Conservation (phyloP, 139 green algal species). For the Bryopsis sp. region DNA sequence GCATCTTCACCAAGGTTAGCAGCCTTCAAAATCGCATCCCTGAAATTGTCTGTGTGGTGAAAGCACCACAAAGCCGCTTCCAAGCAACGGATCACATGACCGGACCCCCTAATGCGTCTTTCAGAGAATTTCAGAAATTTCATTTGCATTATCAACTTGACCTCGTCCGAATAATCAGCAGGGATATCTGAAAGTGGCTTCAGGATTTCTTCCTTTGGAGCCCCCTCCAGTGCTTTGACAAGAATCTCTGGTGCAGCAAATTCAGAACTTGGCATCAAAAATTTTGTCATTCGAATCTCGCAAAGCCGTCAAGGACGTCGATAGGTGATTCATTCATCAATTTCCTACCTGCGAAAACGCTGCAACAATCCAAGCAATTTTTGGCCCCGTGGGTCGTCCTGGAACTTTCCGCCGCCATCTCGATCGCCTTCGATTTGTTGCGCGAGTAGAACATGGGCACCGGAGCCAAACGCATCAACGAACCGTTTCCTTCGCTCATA, state of each 20-base stretch:
- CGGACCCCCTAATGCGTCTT: background rate
- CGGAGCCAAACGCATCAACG: background rate
- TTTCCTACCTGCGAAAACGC: too few species aligned
- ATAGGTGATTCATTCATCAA: too few species aligned
- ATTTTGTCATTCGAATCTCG: too few species aligned
- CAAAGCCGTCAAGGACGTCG: too few species aligned
- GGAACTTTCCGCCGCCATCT: background rate
- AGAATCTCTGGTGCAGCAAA: background rate
- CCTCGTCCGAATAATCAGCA: background rate
- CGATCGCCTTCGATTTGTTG: background rate
- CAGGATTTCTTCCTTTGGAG: background rate
- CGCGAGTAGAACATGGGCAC: background rate
- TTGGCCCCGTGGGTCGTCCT: constrained; percentile 1
- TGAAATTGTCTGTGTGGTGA: background rate
- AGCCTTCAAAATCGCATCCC: background rate
- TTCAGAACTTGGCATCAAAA: too few species aligned
- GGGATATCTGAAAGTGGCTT: too few species aligned
- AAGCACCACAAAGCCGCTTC: constrained; percentile 1
- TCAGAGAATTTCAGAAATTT: too few species aligned
- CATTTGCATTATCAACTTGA: background rate
- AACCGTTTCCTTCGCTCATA: background rate
- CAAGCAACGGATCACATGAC: background rate
- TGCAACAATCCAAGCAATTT: background rate
- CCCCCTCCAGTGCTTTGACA: background rate
- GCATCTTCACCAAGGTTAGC: background rate